Evolutionary conservation across 306 rosid genomes (phyloP).

Genomic region (Ochetophila trinervis): DNA sequence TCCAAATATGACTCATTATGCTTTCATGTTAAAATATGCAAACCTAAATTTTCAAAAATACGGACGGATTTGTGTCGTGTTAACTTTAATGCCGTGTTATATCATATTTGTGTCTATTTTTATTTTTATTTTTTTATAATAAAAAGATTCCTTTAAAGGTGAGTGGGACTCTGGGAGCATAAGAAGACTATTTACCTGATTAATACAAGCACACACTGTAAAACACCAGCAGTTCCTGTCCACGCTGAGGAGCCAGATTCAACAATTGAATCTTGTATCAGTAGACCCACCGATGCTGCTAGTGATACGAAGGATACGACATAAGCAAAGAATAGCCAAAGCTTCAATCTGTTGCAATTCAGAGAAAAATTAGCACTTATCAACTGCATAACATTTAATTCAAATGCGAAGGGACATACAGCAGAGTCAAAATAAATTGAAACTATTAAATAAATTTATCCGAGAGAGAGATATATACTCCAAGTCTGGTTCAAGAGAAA

Average conservation of each 20-base stretch:
- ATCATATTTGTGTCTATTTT: too few species aligned
- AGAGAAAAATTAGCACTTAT: slow-evolving; percentile 27
- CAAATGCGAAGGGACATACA: not conserved
- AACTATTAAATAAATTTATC: not conserved
- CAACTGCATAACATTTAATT: not conserved
- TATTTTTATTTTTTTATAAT: too few species aligned
- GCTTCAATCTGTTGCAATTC: slow-evolving; percentile 71
- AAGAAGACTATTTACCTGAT: slow-evolving; percentile 51
- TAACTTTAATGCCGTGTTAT: too few species aligned
- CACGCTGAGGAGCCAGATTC: slow-evolving; percentile 80
- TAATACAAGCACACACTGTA: slow-evolving; percentile 86
- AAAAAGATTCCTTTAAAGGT: not conserved
- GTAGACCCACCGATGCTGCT: slow-evolving; percentile 94
- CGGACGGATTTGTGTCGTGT: too few species aligned
- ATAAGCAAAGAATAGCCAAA: slow-evolving; percentile 97
- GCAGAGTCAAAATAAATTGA: not conserved
- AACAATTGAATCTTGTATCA: slow-evolving; percentile 87
- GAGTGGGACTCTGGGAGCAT: not conserved
- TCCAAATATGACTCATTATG: too few species aligned
- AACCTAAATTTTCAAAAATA: too few species aligned
- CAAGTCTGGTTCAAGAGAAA: not conserved
- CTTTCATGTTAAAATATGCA: too few species aligned
- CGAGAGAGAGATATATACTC: not conserved
- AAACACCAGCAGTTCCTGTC: slow-evolving; percentile 94
- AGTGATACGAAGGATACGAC: slow-evolving; percentile 94